Percentiles rank a stretch among this genome's conserved stretches.
These are phyloP conservation scores for Pontederia paniculata DNA, from an alignment of 176 grass and related monocot species.

Conservation along the genomic window DNA sequence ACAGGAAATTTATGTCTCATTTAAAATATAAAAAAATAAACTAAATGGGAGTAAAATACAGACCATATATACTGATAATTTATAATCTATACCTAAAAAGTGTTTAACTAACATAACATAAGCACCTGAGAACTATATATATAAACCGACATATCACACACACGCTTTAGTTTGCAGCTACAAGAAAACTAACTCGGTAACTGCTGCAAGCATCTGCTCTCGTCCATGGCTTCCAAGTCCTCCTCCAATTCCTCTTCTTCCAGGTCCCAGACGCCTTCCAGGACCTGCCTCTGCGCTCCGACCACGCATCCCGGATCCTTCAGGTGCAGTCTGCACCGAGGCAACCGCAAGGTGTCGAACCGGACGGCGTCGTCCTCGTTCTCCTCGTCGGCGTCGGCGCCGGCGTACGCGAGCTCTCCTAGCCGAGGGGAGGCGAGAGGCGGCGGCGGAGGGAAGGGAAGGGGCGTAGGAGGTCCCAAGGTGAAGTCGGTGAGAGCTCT, in stretches of 20 bases:
- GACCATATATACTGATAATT: too few relatives aligned
- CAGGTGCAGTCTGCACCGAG: conserved; percentile 5
- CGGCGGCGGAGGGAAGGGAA: not conserved
- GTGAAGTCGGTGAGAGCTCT: not conserved
- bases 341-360: not conserved
- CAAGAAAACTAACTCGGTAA: too few relatives aligned
- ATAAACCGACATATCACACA: too few relatives aligned
- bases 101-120: too few relatives aligned
- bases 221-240: not conserved
- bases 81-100: too few relatives aligned
- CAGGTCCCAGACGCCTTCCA: not conserved
- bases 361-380: not conserved
- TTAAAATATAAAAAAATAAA: too few relatives aligned
- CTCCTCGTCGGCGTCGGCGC: not conserved
- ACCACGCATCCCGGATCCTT: conserved; percentile 9
- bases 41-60: too few relatives aligned
- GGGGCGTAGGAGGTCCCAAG: not conserved
- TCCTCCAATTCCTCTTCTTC: not conserved
- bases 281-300: conserved; percentile 13
- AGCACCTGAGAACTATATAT: too few relatives aligned
- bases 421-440: not conserved
- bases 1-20: too few relatives aligned
- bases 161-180: too few relatives aligned
- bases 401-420: too few relatives aligned
- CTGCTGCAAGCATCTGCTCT: not conserved